These are phyloP conservation scores for Aureobasidium subglaciale DNA, from an alignment of 2,329 filamentous ascomycete species.

Conservation along the genomic window DNA sequence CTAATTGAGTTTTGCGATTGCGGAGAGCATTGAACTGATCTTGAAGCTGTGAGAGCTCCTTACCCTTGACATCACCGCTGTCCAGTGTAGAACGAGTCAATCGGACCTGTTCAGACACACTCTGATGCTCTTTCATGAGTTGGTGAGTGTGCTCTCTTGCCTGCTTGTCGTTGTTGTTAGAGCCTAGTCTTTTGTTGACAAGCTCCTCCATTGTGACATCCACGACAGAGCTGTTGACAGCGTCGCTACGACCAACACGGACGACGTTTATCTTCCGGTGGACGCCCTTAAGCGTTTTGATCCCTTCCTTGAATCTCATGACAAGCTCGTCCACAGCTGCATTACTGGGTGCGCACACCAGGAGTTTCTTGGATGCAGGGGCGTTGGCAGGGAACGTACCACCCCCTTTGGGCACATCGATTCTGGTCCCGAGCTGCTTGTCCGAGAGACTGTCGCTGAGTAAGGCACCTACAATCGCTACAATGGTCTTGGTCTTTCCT, in stretches of 20 bases:
- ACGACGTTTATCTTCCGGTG: conserved; percentile 76
- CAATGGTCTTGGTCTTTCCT: conserved; percentile 96
- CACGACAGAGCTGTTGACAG: conserved; percentile 79
- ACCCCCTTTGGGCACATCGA: conserved; percentile 30
- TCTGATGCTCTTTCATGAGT: conserved; percentile 63
- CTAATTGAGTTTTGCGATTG: conserved; percentile 66
- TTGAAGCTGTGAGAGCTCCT: conserved; percentile 58
- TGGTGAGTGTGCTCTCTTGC: conserved; percentile 49
- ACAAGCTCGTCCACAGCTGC: conserved; percentile 95
- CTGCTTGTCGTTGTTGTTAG: conserved; percentile 30
- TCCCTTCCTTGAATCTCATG: conserved; percentile 78
- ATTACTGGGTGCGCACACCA: conserved; percentile 97
- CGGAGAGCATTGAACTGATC: conserved; percentile 73
- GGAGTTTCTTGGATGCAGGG: conserved; percentile 66
- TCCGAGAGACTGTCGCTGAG: conserved; percentile 54
- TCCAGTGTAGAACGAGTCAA: conserved; percentile 64
- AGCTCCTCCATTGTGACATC: conserved; percentile 93
- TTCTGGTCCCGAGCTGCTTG: conserved; percentile 23
- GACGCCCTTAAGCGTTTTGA: conserved; percentile 69
- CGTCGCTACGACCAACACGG: conserved; percentile 82
- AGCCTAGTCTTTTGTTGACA: conserved; percentile 64
- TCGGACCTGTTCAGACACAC: conserved; percentile 57
- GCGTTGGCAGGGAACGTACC: conserved; percentile 21
- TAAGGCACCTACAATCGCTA: conserved; percentile 88
- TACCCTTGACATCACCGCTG: conserved; percentile 40